phyloP scores from a whole-genome alignment of 2,329 filamentous ascomycete genomes.

The Coniochaeta pulveracea region DNA sequence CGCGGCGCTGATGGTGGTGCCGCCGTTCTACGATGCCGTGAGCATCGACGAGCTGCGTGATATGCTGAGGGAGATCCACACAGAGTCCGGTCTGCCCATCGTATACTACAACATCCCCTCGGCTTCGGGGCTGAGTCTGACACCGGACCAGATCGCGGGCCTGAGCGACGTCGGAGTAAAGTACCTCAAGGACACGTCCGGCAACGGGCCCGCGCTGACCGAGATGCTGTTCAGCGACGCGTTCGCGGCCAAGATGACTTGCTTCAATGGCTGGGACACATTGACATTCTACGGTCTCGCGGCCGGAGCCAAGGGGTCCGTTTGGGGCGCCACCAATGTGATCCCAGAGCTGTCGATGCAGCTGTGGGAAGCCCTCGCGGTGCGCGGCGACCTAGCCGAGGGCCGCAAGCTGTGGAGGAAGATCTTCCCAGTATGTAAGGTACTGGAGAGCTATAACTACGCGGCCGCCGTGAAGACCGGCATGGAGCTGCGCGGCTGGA shows the following conservation, averaged over 20 bases:
- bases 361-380: no score
- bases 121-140: conserved; percentile 29
- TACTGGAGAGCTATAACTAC: no score
- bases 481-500: no score
- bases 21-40: conserved; percentile 35
- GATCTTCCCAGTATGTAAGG: no score
- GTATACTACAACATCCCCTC: conserved; percentile 41
- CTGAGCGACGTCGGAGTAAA: conserved; percentile 32
- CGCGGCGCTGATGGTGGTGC: conserved; percentile 33
- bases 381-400: no score
- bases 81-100: conserved; percentile 27
- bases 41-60: conserved; percentile 26
- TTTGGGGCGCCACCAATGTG: no score
- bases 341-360: no score
- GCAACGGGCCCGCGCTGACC: conserved; percentile 35
- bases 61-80: conserved; percentile 27
- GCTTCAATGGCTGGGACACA: conserved; percentile 42
- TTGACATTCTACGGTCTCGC: conserved; percentile 40
- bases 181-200: conserved; percentile 40
- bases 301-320: conserved; percentile 35
- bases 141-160: conserved; percentile 27
- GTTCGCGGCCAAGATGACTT: conserved; percentile 26
- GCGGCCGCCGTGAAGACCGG: no score
- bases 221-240: conserved; percentile 31
- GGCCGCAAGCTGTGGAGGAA: no score